Evolutionary conservation across 257 asterid species (phyloP).

Genomic region (Ligustrum vulgare): DNA sequence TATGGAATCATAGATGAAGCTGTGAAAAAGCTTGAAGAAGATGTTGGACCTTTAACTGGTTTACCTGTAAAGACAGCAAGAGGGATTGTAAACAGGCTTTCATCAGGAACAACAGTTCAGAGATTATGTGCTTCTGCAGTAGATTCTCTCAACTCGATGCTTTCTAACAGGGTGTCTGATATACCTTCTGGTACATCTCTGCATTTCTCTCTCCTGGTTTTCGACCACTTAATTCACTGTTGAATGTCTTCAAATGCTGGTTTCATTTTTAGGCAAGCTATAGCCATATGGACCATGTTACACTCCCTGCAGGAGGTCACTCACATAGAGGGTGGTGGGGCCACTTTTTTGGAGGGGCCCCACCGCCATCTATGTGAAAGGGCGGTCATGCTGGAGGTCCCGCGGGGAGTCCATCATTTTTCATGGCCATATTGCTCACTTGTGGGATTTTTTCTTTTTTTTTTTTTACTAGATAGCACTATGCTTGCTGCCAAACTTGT

Average conservation of each 20-base stretch:
- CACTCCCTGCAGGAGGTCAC: too few relatives aligned
- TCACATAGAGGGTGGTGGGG: too few relatives aligned
- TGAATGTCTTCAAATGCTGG: neutral
- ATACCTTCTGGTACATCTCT: conserved; percentile 41
- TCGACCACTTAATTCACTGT: neutral
- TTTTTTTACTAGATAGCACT: conserved; percentile 39
- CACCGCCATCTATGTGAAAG: too few relatives aligned
- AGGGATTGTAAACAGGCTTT: conserved; percentile 92
- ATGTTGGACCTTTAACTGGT: conserved; percentile 88
- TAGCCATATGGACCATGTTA: too few relatives aligned
- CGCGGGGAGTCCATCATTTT: too few relatives aligned
- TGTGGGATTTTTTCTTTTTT: conserved; percentile 23
- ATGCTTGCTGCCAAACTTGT: conserved; percentile 44
- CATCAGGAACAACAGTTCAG: conserved; percentile 86
- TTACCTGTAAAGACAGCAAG: conserved; percentile 88
- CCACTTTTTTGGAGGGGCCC: too few relatives aligned
- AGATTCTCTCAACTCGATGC: conserved; percentile 57
- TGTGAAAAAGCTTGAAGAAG: conserved; percentile 70
- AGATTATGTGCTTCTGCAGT: conserved; percentile 65
- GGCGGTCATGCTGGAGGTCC: too few relatives aligned
- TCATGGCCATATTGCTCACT: conserved; percentile 3
- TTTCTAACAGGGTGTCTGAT: conserved; percentile 41
- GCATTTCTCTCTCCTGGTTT: conserved; percentile 8
- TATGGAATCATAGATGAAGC: conserved; percentile 58
- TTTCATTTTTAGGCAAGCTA: conserved; percentile 7